phyloP scores from a whole-genome alignment of 352 stramenopile species.

The Globisporangium lucens region DNA sequence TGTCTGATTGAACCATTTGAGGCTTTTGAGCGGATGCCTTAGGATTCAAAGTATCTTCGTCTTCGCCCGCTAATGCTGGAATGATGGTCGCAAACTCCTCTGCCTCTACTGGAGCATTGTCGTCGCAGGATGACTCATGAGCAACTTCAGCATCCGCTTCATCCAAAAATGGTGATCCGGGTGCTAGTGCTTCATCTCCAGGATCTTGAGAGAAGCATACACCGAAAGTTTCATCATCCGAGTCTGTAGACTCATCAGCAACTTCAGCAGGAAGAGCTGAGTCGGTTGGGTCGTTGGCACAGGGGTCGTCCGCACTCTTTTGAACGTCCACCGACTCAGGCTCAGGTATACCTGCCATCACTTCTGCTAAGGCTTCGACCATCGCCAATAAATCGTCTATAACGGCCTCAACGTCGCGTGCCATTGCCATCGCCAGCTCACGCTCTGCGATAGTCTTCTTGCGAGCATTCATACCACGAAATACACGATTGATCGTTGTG shows the following conservation, averaged over 20 bases:
- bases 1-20: not conserved
- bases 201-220: not conserved
- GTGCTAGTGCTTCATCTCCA: not conserved
- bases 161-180: not conserved
- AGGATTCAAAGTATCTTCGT: not conserved
- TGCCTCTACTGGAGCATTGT: not conserved
- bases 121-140: not conserved
- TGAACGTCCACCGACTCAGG: not conserved
- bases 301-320: not conserved
- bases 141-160: not conserved
- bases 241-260: not conserved
- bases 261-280: not conserved
- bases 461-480: conserved; percentile 9
- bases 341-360: not conserved
- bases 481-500: conserved; percentile 11
- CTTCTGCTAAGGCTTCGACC: conserved; percentile 2
- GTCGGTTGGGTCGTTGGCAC: not conserved
- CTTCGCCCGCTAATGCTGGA: not conserved
- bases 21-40: not conserved
- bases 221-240: not conserved
- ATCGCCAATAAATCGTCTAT: conserved; percentile 20
- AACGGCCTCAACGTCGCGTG: conserved; percentile 8
- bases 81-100: not conserved
- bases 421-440: not conserved
- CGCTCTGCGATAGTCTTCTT: not conserved